These are phyloP conservation scores for Circinella minor DNA, from an alignment of 371 early-diverging fungal genomes.

Conservation along the genomic window DNA sequence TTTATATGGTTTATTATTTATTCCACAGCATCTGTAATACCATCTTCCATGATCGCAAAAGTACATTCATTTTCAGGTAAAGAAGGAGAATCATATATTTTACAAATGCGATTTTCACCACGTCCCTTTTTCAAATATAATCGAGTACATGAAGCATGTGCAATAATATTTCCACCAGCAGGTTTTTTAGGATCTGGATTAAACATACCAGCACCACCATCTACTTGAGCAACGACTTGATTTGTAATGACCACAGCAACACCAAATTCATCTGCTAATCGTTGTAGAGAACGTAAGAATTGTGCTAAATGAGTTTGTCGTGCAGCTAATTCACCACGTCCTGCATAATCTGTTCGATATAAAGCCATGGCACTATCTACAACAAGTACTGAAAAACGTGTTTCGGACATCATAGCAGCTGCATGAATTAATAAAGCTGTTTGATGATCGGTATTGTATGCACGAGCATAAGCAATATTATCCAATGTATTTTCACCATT, in stretches of 20 bases:
- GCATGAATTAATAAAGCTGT: conserved; percentile 91
- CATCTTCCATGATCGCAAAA: conserved; percentile 72
- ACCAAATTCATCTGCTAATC: conserved; percentile 91
- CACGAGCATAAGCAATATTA: conserved; percentile 97
- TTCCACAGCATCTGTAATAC: conserved; percentile 59
- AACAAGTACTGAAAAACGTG: conserved; percentile 88
- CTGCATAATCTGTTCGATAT: conserved; percentile 98
- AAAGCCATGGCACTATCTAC: conserved; percentile 98
- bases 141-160: conserved; percentile 92
- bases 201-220: conserved; percentile 93
- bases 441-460: conserved; percentile 99
- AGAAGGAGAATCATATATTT: conserved; percentile 91
- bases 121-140: conserved; percentile 86
- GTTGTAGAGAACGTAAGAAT: conserved; percentile 88
- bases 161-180: conserved; percentile 98
- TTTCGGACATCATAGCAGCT: conserved; percentile 96
- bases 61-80: conserved; percentile 81
- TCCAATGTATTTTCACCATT: conserved; percentile 92
- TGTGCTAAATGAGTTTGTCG: conserved; percentile 97
- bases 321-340: conserved; percentile 97
- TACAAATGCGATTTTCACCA: conserved; percentile 83
- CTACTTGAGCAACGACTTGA: conserved; percentile 98
- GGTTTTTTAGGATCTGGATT: conserved; percentile 97
- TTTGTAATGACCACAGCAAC: conserved; percentile 90
- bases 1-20: background rate